Evolutionary conservation across 345 rosid species (phyloP), one percentile per base, ranked within the genome.

Genomic region (Gossypium longicalyx): DNA sequence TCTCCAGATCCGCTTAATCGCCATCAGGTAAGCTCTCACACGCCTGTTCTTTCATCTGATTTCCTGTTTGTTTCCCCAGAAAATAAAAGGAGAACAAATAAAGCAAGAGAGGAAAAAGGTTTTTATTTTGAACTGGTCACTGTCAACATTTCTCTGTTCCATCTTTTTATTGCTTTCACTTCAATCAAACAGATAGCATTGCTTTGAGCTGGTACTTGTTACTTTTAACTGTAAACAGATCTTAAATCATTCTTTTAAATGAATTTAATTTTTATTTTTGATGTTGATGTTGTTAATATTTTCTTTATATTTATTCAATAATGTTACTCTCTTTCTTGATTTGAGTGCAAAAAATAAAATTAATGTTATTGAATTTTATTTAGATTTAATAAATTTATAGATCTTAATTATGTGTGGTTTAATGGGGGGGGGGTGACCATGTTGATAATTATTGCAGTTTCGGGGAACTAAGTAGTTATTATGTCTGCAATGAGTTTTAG

Each of bases 11-110:
- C 71, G 70, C 60, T 3, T 75, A 64, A 76, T 79, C 74, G 22
- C 71, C 61, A 51, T 74, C 81, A 74, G 87, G 87, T 83, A 62
- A 51, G n/a, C 22, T 20, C 27, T 66, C 19, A 5, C 23, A 10
- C 15, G 19, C 64, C 61, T n/a, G n/a, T 69, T 43, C 22, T 66
- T 67, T 44, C 49, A 52, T 73, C 64, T 71, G 43, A n/a, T 63
- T 73, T 73, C 67, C 79, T 78, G 80, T 76, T 80, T 78, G 75
- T 15, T 80, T 77, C 75, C 61, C 71, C 72, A 74, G 83, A 80
- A 80, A 74, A 72, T 71, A 45, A 43, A 52, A 43, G 19, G 34
- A 63, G 16, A 38, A 34, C 15, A 25, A 64, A 27, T n/a, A 7
- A 23, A 45, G 15, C 8, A 45, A 59, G 3, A 57, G 23, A 45